Conservation (phyloP, 331 rosid species). For the Erythrophleum ivorense region DNA sequence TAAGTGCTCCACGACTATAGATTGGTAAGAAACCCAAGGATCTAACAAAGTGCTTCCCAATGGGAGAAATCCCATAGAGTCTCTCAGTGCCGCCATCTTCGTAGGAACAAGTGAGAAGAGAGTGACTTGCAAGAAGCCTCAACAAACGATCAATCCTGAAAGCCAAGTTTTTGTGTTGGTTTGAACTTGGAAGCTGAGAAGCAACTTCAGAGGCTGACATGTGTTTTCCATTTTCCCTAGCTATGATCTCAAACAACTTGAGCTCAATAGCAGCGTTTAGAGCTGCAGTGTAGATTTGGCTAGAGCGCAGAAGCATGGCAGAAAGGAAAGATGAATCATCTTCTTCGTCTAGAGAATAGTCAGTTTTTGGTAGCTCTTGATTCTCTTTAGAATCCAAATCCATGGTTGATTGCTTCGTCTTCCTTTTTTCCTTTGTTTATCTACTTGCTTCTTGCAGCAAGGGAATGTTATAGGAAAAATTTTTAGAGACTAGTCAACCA, state of each 20-base stretch:
- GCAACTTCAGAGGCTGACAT: slow-evolving; percentile 35
- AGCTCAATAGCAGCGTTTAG: background rate
- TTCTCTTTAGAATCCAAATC: no score
- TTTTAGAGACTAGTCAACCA: no score
- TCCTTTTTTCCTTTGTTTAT: no score
- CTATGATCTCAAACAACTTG: background rate
- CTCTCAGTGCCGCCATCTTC: slow-evolving; percentile 10
- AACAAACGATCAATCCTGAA: no score
- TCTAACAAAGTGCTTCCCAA: no score
- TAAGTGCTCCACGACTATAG: background rate
- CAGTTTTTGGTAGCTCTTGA: no score
- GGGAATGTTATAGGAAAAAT: no score
- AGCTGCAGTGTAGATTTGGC: background rate
- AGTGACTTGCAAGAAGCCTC: background rate
- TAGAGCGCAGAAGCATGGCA: background rate
- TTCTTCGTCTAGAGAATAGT: background rate
- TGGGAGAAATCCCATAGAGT: background rate
- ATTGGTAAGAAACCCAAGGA: background rate
- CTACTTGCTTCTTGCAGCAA: no score
- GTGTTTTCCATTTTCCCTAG: background rate
- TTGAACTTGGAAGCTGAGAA: background rate
- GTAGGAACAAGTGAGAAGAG: slow-evolving; percentile 31
- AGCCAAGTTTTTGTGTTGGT: no score
- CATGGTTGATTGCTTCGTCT: no score
- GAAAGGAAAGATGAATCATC: background rate